Percentiles rank a stretch among this genome's conserved stretches.
These are phyloP conservation scores for Xylaria sp. DNA, from an alignment of 2,329 filamentous ascomycete genomes.

Conservation along the genomic window DNA sequence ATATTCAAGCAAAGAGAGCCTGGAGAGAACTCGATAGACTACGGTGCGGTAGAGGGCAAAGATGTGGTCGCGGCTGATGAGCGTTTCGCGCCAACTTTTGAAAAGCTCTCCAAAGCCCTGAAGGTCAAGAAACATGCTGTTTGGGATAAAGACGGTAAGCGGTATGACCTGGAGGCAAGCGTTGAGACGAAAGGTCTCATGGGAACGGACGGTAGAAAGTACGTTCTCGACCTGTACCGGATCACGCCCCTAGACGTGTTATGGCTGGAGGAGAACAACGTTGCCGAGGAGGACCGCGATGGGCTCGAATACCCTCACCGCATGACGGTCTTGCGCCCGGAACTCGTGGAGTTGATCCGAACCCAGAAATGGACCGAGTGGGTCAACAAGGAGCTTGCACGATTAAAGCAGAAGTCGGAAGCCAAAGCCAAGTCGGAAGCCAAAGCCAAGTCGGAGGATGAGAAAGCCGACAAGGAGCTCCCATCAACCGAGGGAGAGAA, in stretches of 20 bases:
- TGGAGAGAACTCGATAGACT: constrained; percentile 98
- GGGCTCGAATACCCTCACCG: constrained; percentile 79
- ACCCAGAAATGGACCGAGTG: constrained; percentile 87
- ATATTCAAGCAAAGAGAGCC: constrained; percentile 99
- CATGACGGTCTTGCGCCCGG: constrained; percentile 91
- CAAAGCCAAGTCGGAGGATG: constrained; percentile 39
- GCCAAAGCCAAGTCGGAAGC: constrained; percentile 41
- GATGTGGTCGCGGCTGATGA: constrained; percentile 91
- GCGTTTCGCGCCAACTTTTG: constrained; percentile 80
- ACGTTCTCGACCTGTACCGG: constrained; percentile 94
- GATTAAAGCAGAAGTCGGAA: constrained; percentile 44
- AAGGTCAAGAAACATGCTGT: constrained; percentile 94
- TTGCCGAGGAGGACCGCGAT: constrained; percentile 46
- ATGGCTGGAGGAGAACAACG: constrained; percentile 80
- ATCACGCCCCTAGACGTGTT: constrained; percentile 88
- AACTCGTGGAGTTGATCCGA: constrained; percentile 85
- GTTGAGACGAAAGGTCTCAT: constrained; percentile 98
- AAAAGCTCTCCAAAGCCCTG: constrained; percentile 86
- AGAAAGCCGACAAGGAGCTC: constrained; percentile 30
- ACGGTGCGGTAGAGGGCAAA: constrained; percentile 96
- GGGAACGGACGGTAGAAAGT: constrained; percentile 94
- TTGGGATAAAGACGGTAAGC: constrained; percentile 94
- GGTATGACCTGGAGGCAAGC: constrained; percentile 89
- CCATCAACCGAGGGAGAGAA: constrained; percentile 6
- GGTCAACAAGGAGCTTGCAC: constrained; percentile 76